Evolutionary conservation across 2,329 filamentous ascomycete genomes (phyloP).

Genomic region (Neodidymelliopsis sp.): DNA sequence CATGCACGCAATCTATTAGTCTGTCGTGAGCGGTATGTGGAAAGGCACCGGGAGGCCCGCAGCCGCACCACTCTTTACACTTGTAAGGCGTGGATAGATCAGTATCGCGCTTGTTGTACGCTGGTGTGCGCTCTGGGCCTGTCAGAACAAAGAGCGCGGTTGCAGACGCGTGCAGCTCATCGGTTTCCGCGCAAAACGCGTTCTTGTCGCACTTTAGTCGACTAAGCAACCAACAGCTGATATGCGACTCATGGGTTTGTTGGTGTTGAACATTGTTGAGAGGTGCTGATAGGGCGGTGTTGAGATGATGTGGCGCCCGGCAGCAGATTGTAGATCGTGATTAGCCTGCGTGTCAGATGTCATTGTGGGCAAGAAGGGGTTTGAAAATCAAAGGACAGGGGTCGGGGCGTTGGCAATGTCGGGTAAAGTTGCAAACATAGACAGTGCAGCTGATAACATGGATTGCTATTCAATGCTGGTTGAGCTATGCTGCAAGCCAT

Average conservation of each 20-base stretch:
- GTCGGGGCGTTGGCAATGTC: not conserved
- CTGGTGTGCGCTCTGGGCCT: constrained; percentile 10
- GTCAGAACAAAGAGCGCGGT: constrained; percentile 7
- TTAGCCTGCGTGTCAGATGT: constrained; percentile 17
- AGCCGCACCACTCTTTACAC: constrained; percentile 5
- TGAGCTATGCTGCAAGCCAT: not conserved
- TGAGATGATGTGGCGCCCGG: constrained; percentile 19
- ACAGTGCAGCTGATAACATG: not conserved
- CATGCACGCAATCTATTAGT: constrained; percentile 11
- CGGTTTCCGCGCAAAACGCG: not conserved
- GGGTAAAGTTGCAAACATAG: constrained; percentile 5
- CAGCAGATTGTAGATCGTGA: constrained; percentile 17
- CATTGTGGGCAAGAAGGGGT: not conserved
- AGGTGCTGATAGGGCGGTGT: constrained; percentile 14
- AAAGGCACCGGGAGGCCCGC: constrained; percentile 12
- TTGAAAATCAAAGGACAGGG: not conserved
- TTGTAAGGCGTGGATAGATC: not conserved
- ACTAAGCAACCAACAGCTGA: not conserved
- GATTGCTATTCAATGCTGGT: not conserved
- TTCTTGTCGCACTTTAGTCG: constrained; percentile 4
- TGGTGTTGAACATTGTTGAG: not conserved
- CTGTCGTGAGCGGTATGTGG: constrained; percentile 2
- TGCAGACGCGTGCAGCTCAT: constrained; percentile 9
- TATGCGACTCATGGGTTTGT: not conserved
- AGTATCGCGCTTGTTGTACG: constrained; percentile 1